Percentiles rank a stretch among this genome's conserved stretches.
Evolutionary conservation across 1,139 yeast species (phyloP).

Genomic region (Blastobotrys capitulatus): DNA sequence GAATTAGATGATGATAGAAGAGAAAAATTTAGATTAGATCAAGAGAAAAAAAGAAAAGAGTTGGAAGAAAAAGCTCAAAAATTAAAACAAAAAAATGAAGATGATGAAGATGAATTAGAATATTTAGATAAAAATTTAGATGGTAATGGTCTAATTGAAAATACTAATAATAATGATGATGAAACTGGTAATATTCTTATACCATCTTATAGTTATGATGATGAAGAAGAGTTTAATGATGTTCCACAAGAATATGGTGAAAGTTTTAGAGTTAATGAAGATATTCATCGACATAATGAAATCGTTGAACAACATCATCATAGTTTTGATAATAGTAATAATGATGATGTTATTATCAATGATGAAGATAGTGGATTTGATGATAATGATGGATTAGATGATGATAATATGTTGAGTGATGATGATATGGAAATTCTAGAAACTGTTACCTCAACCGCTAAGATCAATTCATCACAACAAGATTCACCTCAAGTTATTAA

Average conservation of each 20-base stretch:
- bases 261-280: no score
- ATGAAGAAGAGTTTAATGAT: no score
- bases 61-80: neutral
- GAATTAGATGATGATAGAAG: neutral
- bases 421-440: conserved; percentile 9
- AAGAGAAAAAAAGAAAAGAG: neutral
- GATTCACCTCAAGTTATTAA: no score
- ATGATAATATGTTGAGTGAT: conserved; percentile 5
- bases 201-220: no score
- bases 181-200: neutral
- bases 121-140: conserved; percentile 2
- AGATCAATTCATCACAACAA: no score
- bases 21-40: neutral
- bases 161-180: neutral
- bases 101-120: neutral
- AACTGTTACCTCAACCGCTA: no score
- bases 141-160: neutral
- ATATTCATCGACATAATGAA: no score
- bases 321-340: neutral
- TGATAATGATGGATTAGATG: neutral
- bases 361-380: neutral
- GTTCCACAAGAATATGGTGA: no score
- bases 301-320: neutral
- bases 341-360: neutral
- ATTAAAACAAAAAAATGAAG: neutral